Evolutionary conservation across 1,139 yeast genomes (phyloP).

Genomic region (Nadsonia starkeyi-henricii): DNA sequence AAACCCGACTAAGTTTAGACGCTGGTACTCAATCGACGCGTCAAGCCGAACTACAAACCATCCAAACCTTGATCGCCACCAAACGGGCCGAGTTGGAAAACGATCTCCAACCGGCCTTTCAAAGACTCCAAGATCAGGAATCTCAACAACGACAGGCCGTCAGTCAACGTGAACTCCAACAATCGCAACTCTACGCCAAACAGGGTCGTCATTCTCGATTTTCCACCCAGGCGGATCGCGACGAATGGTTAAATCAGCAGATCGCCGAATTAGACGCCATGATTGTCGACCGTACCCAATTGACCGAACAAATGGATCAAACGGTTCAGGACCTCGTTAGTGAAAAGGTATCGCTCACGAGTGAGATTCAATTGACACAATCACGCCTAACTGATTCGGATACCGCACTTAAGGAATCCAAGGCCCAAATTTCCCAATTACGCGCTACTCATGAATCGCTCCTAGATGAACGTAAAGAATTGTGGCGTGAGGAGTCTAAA

Average conservation of each 20-base stretch:
- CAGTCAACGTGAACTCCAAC: constrained; percentile 35
- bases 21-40: constrained; percentile 8
- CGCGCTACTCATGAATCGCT: constrained; percentile 21
- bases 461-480: constrained; percentile 51
- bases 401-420: too few relatives aligned
- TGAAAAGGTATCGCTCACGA: too few relatives aligned
- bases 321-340: too few relatives aligned
- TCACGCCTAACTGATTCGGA: constrained; percentile 5
- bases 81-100: constrained; percentile 9
- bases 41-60: constrained; percentile 26
- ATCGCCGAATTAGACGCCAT: constrained; percentile 28
- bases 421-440: constrained; percentile 8
- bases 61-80: constrained; percentile 20
- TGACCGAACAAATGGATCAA: constrained; percentile 1
- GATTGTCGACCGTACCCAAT: constrained; percentile 19
- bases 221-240: constrained; percentile 41
- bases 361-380: constrained; percentile 9
- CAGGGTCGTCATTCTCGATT: constrained; percentile 61
- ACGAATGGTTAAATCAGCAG: constrained; percentile 48
- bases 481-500: constrained; percentile 74
- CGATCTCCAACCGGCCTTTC: constrained; percentile 11
- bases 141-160: constrained; percentile 28
- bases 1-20: constrained; percentile 10
- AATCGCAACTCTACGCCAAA: constrained; percentile 55
- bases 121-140: constrained; percentile 31